Conservation (phyloP, 805 yeast species). For the Pichia manshurica region DNA sequence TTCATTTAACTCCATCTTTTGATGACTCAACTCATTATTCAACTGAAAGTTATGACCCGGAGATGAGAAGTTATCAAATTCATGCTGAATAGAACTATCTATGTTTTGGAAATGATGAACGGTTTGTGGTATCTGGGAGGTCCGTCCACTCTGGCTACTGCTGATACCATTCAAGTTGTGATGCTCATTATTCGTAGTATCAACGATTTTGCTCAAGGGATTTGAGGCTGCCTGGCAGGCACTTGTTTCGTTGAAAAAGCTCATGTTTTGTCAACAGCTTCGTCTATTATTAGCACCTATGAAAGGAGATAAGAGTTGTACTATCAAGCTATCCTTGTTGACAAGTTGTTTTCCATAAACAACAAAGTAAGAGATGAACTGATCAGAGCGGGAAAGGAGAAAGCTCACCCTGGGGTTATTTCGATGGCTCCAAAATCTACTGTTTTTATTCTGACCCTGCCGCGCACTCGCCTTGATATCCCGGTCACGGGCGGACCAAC, state of each 20-base stretch:
- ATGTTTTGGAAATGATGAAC: constrained; percentile 1
- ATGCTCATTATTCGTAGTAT: background rate
- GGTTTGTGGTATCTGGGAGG: background rate
- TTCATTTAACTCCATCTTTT: background rate
- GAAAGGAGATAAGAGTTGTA: too few relatives aligned
- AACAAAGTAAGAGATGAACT: too few relatives aligned
- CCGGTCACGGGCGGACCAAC: too few relatives aligned
- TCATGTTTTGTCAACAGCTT: constrained; percentile 1
- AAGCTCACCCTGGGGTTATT: too few relatives aligned
- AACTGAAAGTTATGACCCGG: background rate
- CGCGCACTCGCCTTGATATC: too few relatives aligned
- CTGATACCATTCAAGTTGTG: background rate
- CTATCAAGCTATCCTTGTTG: too few relatives aligned
- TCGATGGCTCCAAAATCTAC: too few relatives aligned
- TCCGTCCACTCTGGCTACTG: background rate
- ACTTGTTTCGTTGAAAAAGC: constrained; percentile 6
- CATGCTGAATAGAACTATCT: constrained; percentile 3
- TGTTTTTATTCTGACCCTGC: too few relatives aligned
- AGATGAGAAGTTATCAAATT: constrained; percentile 1
- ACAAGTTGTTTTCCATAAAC: too few relatives aligned
- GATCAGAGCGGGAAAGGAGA: too few relatives aligned
- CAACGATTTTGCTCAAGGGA: constrained; percentile 6
- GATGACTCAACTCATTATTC: background rate
- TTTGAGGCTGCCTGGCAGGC: constrained; percentile 3
- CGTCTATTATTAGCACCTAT: too few relatives aligned